Conservation (phyloP, 306 rosid species). For the Castanea sativa region DNA sequence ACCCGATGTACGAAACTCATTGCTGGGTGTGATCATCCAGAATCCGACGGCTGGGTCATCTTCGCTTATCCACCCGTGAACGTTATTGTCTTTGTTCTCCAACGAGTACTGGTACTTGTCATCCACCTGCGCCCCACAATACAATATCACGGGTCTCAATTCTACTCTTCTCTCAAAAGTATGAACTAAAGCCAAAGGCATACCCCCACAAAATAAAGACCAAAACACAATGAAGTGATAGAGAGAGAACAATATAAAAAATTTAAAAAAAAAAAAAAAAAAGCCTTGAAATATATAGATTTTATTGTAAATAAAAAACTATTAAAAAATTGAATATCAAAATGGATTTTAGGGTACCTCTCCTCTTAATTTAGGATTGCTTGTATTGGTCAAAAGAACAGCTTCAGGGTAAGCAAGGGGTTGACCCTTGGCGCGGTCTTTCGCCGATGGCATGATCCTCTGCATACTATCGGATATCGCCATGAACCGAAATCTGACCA, state of each 20-base stretch:
- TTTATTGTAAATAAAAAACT: not conserved
- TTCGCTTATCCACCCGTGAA: conserved; percentile 68
- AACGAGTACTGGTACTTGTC: conserved; percentile 81
- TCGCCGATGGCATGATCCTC: conserved; percentile 57
- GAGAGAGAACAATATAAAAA: too few species aligned
- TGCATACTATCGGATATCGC: conserved; percentile 57
- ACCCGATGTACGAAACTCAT: conserved; percentile 68
- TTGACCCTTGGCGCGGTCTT: conserved; percentile 36
- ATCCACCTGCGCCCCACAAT: conserved; percentile 57
- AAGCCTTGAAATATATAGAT: too few species aligned
- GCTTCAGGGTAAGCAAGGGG: conserved; percentile 66
- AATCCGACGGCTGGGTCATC: conserved; percentile 45
- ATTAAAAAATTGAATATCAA: not conserved
- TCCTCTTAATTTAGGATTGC: conserved; percentile 38
- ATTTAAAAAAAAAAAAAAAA: too few species aligned
- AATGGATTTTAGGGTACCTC: conserved; percentile 37
- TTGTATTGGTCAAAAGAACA: conserved; percentile 50
- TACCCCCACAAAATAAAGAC: not conserved
- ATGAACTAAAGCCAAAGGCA: not conserved
- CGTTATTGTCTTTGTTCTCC: conserved; percentile 43
- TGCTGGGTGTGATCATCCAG: conserved; percentile 82
- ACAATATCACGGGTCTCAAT: not conserved
- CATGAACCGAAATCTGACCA: conserved; percentile 63
- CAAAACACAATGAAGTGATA: too few species aligned
- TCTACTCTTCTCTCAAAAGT: conserved; percentile 8